phyloP scores from a whole-genome alignment of 2,329 filamentous ascomycete genomes.

The Cladophialophora chaetospira region DNA sequence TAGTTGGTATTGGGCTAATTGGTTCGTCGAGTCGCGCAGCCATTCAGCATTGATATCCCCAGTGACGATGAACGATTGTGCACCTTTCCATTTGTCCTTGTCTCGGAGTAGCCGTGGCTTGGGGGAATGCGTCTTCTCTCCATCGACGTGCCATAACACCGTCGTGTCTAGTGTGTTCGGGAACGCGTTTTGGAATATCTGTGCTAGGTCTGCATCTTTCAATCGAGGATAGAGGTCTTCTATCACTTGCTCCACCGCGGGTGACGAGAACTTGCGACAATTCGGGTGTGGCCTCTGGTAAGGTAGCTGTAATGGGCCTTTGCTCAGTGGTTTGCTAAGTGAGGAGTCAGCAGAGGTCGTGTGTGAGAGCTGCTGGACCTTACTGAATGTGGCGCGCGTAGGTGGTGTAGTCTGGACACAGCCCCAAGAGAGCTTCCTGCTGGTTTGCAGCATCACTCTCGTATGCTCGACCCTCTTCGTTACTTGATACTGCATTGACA shows the following conservation, averaged over 20 bases:
- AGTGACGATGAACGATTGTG: slow-evolving; percentile 91
- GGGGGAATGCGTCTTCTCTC: slow-evolving; percentile 40
- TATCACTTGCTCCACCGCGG: slow-evolving; percentile 85
- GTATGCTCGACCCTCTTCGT: slow-evolving; percentile 16
- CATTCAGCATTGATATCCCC: slow-evolving; percentile 93
- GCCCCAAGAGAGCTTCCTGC: slow-evolving; percentile 23
- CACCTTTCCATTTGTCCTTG: slow-evolving; percentile 72
- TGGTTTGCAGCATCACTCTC: slow-evolving; percentile 20
- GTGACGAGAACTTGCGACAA: slow-evolving; percentile 88
- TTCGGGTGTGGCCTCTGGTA: slow-evolving; percentile 78
- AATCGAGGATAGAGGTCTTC: slow-evolving; percentile 76
- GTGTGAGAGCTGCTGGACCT: not conserved
- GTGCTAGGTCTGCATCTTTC: slow-evolving; percentile 81
- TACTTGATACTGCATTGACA: slow-evolving; percentile 4
- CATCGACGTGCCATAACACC: slow-evolving; percentile 80
- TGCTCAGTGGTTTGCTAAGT: slow-evolving; percentile 72
- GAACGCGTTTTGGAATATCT: slow-evolving; percentile 93
- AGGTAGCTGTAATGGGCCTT: slow-evolving; percentile 76
- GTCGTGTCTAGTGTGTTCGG: slow-evolving; percentile 91
- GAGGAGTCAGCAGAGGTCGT: slow-evolving; percentile 9
- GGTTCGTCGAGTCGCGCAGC: slow-evolving; percentile 87
- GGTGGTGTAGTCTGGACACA: slow-evolving; percentile 36
- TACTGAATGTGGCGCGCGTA: slow-evolving; percentile 35
- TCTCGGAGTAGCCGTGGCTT: slow-evolving; percentile 49
- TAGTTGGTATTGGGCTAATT: slow-evolving; percentile 84